Percentiles rank a stretch among this genome's conserved stretches.
Evolutionary conservation across 257 asterid genomes (phyloP).

Genomic region (Solanum pinnatisectum): DNA sequence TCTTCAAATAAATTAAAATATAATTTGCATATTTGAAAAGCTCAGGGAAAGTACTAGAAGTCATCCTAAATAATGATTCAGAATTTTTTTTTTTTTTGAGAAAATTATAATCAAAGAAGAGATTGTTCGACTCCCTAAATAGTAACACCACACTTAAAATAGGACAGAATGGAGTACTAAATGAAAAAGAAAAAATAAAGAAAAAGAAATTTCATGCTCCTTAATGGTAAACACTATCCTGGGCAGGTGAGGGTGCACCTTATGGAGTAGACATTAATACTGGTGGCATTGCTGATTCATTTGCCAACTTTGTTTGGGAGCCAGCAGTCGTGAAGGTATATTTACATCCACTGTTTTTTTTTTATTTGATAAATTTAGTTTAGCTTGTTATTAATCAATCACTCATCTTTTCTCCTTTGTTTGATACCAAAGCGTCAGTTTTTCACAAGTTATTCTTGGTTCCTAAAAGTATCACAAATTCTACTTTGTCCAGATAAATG

Average conservation of each 20-base stretch:
- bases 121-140: neutral
- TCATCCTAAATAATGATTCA: neutral
- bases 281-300: slow-evolving; percentile 63
- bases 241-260: slow-evolving; percentile 47
- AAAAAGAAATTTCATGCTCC: neutral
- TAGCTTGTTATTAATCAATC: neutral
- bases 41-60: neutral
- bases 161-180: neutral
- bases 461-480: neutral
- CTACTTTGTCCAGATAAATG: slow-evolving; percentile 45
- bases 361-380: neutral
- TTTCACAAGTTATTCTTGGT: neutral
- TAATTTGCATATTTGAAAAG: neutral
- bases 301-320: slow-evolving; percentile 83
- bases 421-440: neutral
- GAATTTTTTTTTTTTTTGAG: neutral
- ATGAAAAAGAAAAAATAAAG: neutral
- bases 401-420: neutral
- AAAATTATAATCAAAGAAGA: neutral
- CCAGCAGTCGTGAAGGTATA: slow-evolving; percentile 79
- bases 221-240: neutral
- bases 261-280: slow-evolving; percentile 51
- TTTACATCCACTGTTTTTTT: neutral
- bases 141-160: neutral
- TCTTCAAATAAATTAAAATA: neutral